phyloP scores from a whole-genome alignment of 1,139 yeast species.

The Waltiozyma solani region DNA sequence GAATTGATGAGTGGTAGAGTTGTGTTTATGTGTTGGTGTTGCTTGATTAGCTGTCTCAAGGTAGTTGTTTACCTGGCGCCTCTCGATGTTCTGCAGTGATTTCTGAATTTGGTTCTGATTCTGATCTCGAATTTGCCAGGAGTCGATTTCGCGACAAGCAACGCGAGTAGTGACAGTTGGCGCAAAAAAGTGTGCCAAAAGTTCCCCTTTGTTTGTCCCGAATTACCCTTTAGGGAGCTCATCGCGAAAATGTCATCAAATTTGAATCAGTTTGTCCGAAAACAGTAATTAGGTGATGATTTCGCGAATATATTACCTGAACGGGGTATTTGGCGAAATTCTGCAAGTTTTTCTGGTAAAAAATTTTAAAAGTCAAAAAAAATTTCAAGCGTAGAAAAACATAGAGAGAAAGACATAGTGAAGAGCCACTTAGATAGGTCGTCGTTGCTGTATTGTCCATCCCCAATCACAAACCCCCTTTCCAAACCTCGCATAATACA shows the following conservation, averaged over 20 bases:
- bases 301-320: neutral
- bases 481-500: constrained; percentile 2
- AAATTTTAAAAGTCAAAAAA: neutral
- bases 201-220: too few relatives aligned
- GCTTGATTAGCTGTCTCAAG: neutral
- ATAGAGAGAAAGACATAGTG: neutral
- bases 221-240: too few relatives aligned
- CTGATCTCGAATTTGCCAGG: too few relatives aligned
- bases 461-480: neutral
- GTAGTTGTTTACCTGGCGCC: too few relatives aligned
- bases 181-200: too few relatives aligned
- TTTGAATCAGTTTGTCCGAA: neutral
- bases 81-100: too few relatives aligned
- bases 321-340: neutral
- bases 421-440: neutral
- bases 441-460: constrained; percentile 1
- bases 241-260: neutral
- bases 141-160: too few relatives aligned
- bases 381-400: constrained; percentile 1
- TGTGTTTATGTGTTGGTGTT: neutral
- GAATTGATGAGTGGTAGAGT: neutral
- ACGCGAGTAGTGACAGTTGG: too few relatives aligned
- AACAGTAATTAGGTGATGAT: neutral
- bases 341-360: neutral
- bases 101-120: too few relatives aligned